phyloP scores from a whole-genome alignment of 371 early-diverging fungal genomes.

The Apophysomyces elegans region DNA sequence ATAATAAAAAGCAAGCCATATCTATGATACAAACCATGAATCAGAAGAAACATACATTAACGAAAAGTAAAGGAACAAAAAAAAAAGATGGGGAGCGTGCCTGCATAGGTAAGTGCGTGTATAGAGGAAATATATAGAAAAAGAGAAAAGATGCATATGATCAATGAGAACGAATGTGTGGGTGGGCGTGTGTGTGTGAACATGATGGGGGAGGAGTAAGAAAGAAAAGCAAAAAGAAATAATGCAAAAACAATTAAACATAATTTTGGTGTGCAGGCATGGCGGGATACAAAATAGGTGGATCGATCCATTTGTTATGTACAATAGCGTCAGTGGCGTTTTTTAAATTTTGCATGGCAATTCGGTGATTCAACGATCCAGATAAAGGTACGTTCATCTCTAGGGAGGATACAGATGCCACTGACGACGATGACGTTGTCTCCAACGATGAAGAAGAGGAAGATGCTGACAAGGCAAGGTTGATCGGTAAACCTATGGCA shows the following conservation, averaged over 20 bases:
- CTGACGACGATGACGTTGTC: constrained; percentile 13
- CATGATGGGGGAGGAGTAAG: not conserved
- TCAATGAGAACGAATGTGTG: constrained; percentile 1
- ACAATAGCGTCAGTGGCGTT: constrained; percentile 6
- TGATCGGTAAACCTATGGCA: not conserved
- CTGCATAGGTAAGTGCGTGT: not conserved
- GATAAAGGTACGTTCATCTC: not conserved
- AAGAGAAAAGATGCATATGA: not conserved
- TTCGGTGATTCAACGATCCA: constrained; percentile 4
- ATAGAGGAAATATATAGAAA: not conserved
- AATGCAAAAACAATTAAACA: constrained; percentile 1
- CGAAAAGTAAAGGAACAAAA: not conserved
- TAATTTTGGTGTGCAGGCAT: constrained; percentile 4
- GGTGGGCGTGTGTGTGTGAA: not conserved
- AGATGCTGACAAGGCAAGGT: constrained; percentile 9
- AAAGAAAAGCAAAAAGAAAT: not conserved
- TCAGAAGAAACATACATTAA: not conserved
- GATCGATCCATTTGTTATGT: constrained; percentile 7
- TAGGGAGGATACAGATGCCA: not conserved
- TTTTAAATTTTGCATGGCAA: not conserved
- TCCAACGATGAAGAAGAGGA: constrained; percentile 19
- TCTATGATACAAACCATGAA: constrained; percentile 7
- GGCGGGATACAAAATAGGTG: constrained; percentile 3
- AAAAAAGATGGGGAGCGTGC: not conserved
- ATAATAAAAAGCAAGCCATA: not conserved